phyloP scores from a whole-genome alignment of 78 protist genomes.

The Speleostelium caveatum region DNA sequence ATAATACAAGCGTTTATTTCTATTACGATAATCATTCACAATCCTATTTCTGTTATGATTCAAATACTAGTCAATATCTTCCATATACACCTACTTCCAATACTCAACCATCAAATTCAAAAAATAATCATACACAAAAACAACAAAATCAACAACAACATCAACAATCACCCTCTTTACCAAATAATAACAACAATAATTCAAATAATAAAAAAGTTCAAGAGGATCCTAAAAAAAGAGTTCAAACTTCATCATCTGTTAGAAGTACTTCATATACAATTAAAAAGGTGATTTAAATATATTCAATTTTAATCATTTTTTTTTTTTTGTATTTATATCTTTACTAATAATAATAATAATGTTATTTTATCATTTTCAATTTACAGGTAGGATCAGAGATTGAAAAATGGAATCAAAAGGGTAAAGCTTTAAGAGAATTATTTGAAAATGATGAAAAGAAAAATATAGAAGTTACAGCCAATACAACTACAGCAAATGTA shows the following conservation, averaged over 20 bases:
- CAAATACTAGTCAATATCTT: slow-evolving; percentile 9
- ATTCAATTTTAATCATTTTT: too few relatives aligned
- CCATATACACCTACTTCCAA: slow-evolving; percentile 17
- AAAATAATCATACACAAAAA: background rate
- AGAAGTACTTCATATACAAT: too few relatives aligned
- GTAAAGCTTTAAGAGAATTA: slow-evolving; percentile 12
- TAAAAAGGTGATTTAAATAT: too few relatives aligned
- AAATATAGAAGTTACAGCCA: background rate
- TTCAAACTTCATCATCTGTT: background rate
- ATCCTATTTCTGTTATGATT: slow-evolving; percentile 29
- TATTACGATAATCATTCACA: slow-evolving; percentile 35
- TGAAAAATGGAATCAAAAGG: slow-evolving; percentile 75
- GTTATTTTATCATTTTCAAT: background rate
- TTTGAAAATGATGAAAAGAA: slow-evolving; percentile 4
- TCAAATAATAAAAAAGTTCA: too few relatives aligned
- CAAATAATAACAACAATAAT: background rate
- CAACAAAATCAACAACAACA: background rate
- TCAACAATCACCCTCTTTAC: background rate
- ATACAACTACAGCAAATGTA: background rate
- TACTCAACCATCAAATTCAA: background rate
- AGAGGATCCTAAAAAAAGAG: background rate
- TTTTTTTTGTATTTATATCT: too few relatives aligned
- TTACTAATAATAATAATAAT: too few relatives aligned
- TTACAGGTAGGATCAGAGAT: slow-evolving; percentile 48
- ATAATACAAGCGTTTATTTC: background rate